Evolutionary conservation across 2,329 filamentous ascomycete species (phyloP), one percentile per base, ranked within the genome.

Genomic region (Penicillium sp.): DNA sequence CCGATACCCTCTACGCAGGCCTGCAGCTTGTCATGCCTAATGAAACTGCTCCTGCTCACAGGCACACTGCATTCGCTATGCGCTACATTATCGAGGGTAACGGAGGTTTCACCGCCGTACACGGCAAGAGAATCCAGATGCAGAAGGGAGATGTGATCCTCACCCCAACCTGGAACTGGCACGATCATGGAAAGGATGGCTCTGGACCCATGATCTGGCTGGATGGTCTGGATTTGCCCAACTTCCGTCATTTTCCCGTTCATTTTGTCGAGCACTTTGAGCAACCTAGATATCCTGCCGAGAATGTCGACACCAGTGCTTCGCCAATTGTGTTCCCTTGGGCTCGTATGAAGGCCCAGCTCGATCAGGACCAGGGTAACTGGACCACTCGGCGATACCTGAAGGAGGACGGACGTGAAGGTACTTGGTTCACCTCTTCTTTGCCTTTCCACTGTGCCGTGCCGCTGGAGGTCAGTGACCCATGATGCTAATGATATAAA

Each of bases 111-210:
- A 85, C 83, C 0, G 81, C 82, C 1, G 80, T 85, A 0, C 80
- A 83, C 48, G 82, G 83, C 5, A 69, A 74, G 41, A 77, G 81
- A 51, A 80, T 85, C 59, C 68, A 72, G 2, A 80, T 85, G 66
- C 63, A 73, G 20, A 73, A 77, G 2, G 82, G 82, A 8, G 82
- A 85, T 58, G 79, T 85, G 1, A 81, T 85, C 14, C 67, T 85
- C 1, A 85, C 83, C 0, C 83, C 82, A 0, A 79, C 76, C 0
- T 85, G 82, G 82, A 79, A 83, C 62, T 85, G 80, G 76, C 82
- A 84, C 56, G 83, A 85, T 56, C 82, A 85, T 54, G 83, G 83
- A 3, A 85, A 85, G 46, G 81, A 85, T 54, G 79, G 81, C 8
- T 71, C 73, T 1, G 74, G 73, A 1, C 81, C 81, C 0, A 79